A percentile compares a stretch with the other conserved stretches of the same genome.
Evolutionary conservation across 202 grass and related monocot species (phyloP).

Genomic region (Schoenoplectus triqueter): DNA sequence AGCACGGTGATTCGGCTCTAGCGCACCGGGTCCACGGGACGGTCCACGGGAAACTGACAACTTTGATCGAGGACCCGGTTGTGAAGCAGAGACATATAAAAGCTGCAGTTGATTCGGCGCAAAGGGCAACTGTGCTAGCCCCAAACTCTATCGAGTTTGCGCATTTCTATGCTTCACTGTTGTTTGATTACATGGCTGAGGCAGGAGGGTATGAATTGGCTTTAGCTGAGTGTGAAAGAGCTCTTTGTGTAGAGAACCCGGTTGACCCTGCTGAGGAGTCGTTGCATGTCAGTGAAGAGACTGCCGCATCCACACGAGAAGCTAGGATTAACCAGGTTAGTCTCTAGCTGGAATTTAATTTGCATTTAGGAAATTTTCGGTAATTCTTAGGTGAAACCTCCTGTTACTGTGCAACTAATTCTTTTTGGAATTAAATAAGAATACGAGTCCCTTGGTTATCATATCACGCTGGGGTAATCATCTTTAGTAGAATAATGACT

Average conservation of each 20-base stretch:
- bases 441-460: background rate
- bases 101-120: slow-evolving; percentile 54
- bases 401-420: background rate
- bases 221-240: slow-evolving; percentile 72
- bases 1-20: slow-evolving; percentile 58
- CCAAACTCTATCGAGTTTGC: slow-evolving; percentile 84
- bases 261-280: slow-evolving; percentile 66
- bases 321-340: slow-evolving; percentile 34
- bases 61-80: slow-evolving; percentile 63
- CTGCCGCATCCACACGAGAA: slow-evolving; percentile 18
- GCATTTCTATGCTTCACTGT: slow-evolving; percentile 79
- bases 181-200: slow-evolving; percentile 62
- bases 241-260: slow-evolving; percentile 54
- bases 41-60: slow-evolving; percentile 37
- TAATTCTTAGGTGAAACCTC: slow-evolving; percentile 11
- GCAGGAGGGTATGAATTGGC: slow-evolving; percentile 65
- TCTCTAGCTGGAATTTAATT: slow-evolving; percentile 16
- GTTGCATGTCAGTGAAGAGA: slow-evolving; percentile 47
- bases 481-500: background rate
- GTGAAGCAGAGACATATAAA: slow-evolving; percentile 64
- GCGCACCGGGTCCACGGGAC: slow-evolving; percentile 77
- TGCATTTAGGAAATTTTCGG: background rate
- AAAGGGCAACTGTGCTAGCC: slow-evolving; percentile 60
- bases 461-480: background rate
- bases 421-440: slow-evolving; percentile 5